Evolutionary conservation across 2,329 filamentous ascomycete species (phyloP), one percentile per base, ranked within the genome.

Genomic region (Trichoderma afroharzianum): DNA sequence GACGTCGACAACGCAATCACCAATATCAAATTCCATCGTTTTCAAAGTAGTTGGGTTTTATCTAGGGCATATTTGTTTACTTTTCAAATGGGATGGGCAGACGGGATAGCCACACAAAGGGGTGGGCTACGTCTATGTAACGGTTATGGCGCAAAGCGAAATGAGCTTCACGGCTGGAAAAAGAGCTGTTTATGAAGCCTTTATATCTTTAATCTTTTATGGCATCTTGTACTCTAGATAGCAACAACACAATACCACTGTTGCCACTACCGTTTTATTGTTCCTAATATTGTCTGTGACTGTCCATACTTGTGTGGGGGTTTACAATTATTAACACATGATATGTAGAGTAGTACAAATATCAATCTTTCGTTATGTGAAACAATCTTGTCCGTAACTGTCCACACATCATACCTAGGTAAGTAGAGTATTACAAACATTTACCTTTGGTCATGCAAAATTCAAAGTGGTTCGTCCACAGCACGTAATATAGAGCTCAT

Each of bases 1-100:
- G 47, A 58, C 63, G 33, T 57, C 63, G 50, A 55, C 9, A 39
- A 61, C 39, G 26, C 1, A 26, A 68, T 21, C 73, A 76, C n/a
- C 73, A 76, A 57, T 75, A 74, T 74, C 71, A 72, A 73, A 74
- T 61, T 75, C 72, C 68, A 74, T 74, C 74, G 69, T 76, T 69
- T 74, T 76, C 59, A 74, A 76, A 63, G 72, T 78, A 64, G 72
- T 73, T 63, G 74, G 71, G 63, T 36, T 33, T 62, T 30, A 43
- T 63, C 24, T 68, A 74, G 73, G 63, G 79, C 69, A 75, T 70
- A 62, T 71, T 71, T 72, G 69, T 73, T 73, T 68, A n/a, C 9
- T 71, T 53, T 28, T 32, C 18, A 12, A 59, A 59, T 33, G 57
- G 57, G 18, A 8, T n/a, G 57, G 57, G 8, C 53, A 57, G 24